Percentiles rank a stretch among this genome's conserved stretches.
These are phyloP conservation scores for Plasmodium reichenowi DNA, from an alignment of 169 alveolate genomes.

Conservation along the genomic window DNA sequence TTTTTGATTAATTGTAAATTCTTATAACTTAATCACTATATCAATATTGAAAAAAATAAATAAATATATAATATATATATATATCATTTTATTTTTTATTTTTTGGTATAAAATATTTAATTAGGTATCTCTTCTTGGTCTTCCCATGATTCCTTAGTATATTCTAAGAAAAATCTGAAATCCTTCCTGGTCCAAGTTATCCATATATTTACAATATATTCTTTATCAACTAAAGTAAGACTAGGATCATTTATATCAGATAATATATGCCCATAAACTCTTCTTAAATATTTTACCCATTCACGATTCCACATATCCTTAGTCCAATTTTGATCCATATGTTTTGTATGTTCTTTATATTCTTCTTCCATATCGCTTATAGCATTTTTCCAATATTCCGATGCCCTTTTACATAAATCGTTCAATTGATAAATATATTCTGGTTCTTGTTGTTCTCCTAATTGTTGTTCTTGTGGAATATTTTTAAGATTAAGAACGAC, in stretches of 20 bases:
- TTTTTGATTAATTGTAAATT: no score
- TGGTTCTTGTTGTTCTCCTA: not conserved
- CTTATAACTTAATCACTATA: no score
- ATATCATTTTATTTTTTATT: no score
- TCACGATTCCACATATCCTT: not conserved
- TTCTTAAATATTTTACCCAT: constrained; percentile 1
- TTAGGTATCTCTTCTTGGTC: not conserved
- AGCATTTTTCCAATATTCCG: not conserved
- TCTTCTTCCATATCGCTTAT: not conserved
- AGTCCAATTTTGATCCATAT: not conserved
- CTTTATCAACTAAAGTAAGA: not conserved
- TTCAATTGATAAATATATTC: not conserved
- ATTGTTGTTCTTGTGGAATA: not conserved
- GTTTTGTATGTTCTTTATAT: not conserved
- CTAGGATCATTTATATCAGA: not conserved
- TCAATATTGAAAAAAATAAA: no score
- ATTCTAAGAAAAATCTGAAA: not conserved
- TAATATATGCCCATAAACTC: not conserved
- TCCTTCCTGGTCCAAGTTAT: not conserved
- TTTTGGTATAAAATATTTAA: no score
- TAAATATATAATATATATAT: no score
- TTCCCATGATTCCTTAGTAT: not conserved
- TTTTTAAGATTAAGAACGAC: no score
- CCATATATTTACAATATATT: constrained; percentile 2
- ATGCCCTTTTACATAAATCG: not conserved